Evolutionary conservation across 148 eudicot species (phyloP).

Genomic region (Linanthus parryae): DNA sequence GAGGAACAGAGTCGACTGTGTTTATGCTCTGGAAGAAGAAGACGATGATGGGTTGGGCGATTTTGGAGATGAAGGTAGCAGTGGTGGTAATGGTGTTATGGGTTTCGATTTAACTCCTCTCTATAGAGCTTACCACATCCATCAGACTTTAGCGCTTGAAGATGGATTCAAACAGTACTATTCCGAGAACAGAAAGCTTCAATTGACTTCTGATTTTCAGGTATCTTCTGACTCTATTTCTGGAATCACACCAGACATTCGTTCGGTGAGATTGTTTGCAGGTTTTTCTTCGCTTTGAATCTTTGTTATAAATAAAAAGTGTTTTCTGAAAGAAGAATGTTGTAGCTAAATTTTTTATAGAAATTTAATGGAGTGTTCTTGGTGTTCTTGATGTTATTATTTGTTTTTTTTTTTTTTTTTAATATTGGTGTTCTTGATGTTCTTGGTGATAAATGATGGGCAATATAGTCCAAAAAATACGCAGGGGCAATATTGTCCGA

Average conservation of each 20-base stretch:
- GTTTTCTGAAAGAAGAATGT: no score
- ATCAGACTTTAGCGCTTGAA: conserved; percentile 65
- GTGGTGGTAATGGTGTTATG: conserved; percentile 21
- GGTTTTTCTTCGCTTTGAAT: no score
- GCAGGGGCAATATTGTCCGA: no score
- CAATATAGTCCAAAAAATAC: no score
- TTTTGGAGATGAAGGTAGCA: conserved; percentile 27
- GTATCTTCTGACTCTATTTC: conserved; percentile 88
- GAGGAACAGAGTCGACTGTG: conserved; percentile 86
- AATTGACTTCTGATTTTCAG: conserved; percentile 89
- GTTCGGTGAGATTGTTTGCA: conserved; percentile 94
- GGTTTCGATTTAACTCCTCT: conserved; percentile 81
- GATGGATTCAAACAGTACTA: conserved; percentile 73
- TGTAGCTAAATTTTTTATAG: no score
- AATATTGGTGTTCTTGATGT: no score
- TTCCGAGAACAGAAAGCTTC: conserved; percentile 80
- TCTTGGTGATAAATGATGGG: no score
- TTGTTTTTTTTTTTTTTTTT: no score
- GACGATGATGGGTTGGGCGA: conserved; percentile 46
- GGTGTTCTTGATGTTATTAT: no score
- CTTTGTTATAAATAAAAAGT: no score
- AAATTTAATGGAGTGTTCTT: no score
- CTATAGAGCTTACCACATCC: conserved; percentile 76
- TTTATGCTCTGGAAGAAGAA: conserved; percentile 73
- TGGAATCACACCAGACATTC: conserved; percentile 91